Conservation (phyloP, 371 early-diverging fungal genomes). For the Rhizopus delemar region DNA sequence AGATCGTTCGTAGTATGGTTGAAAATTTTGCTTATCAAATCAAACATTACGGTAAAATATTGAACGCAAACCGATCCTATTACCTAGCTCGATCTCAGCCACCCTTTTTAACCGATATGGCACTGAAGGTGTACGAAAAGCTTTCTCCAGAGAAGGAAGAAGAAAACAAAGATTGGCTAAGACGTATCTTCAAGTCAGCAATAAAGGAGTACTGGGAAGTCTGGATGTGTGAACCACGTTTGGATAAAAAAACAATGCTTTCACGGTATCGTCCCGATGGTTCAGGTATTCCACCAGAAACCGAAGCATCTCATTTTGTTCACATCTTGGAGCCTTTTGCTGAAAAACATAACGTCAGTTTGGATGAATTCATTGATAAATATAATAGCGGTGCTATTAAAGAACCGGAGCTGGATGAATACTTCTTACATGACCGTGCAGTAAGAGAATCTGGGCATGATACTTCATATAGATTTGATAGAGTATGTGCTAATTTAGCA, state of each 20-base stretch:
- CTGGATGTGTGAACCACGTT: constrained; percentile 83
- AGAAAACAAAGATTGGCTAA: constrained; percentile 75
- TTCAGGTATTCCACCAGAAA: constrained; percentile 93
- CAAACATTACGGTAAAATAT: constrained; percentile 92
- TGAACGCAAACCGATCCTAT: constrained; percentile 96
- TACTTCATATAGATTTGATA: constrained; percentile 90
- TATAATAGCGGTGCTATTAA: constrained; percentile 65
- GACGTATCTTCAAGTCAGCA: constrained; percentile 69
- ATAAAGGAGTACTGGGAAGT: constrained; percentile 89
- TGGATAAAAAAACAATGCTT: constrained; percentile 73
- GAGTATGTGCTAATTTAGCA: constrained; percentile 82
- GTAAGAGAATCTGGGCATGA: constrained; percentile 96
- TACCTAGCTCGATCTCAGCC: constrained; percentile 95
- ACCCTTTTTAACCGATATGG: constrained; percentile 95
- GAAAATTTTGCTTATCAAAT: constrained; percentile 94
- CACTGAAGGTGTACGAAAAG: constrained; percentile 67
- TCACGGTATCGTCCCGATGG: constrained; percentile 85
- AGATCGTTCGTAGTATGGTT: constrained; percentile 87
- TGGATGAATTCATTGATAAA: constrained; percentile 63
- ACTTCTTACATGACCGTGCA: constrained; percentile 93
- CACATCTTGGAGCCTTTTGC: constrained; percentile 84
- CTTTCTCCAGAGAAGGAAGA: constrained; percentile 47
- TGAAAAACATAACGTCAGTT: constrained; percentile 57
- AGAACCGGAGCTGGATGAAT: constrained; percentile 85
- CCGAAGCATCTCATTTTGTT: constrained; percentile 89